Base-by-base conservation (phyloP, 192 early-diverging fungal genomes). In the Coemansia sp. region DNA sequence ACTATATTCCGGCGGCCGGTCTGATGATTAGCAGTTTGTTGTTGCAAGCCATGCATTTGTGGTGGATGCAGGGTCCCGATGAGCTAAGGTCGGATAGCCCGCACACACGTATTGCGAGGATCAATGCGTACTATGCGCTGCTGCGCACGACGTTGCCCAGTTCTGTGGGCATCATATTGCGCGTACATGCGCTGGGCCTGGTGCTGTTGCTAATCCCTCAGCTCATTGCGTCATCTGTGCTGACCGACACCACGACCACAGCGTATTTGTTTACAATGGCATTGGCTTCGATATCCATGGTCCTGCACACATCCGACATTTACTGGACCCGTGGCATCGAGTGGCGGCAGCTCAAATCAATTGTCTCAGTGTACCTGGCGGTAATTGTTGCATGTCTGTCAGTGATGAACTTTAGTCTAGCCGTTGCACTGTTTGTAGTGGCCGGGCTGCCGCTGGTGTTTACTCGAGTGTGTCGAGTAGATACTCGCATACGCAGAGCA, bases 1-100 rank as follows among this genome's bases (percentile, higher is more conserved):
- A 91, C 56, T 98, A 96, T 70, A 88, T 96, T 62, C 92, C 92
- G 17, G 93, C 94, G 0, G 82, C 92, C 4, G 88, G 89, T 21
- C 75, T 95, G 41, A 84, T 95, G 47, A 85, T 90, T 5, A 87
- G 87, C 51, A 86, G 88, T 24, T 70, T 94, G 54, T 79, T 91
- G 17, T 67, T 90, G 48, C 85, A 90, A 49, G 89, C 84, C 72
- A 88, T 82, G 80, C 69, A 49, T 60, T 70, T 82, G 62, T 82
- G 82, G 81, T 76, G 79, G 82, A 70, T 69, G 61, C 68, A 70
- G 35, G 76, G 82, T 4, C 53, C 68, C 23, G 64, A 67, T 45
- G 67, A 61, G 27, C 62, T 73, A 54, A 68, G 73, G 10, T 65
- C 72, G 9, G 62, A 73, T 24, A 59, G 50, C 50, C 68, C 82